phyloP scores from a whole-genome alignment of 1,284 basidiomycete genomes.

The Rhodotorula sp. region DNA sequence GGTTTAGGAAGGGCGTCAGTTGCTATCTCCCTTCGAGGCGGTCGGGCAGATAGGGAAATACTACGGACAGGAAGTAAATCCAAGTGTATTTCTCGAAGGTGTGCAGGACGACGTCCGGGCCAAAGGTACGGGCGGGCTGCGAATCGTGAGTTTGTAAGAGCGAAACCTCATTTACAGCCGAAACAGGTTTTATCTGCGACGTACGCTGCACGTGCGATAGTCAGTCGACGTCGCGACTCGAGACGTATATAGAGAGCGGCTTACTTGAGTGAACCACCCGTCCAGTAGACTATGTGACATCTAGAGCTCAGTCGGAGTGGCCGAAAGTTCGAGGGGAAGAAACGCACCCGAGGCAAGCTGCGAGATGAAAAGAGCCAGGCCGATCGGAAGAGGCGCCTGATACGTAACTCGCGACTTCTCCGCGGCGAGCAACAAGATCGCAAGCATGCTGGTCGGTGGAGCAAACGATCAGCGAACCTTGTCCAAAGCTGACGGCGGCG shows the following conservation, averaged over 20 bases:
- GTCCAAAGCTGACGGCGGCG: neutral
- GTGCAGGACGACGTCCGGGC: constrained; percentile 65
- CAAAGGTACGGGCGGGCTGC: constrained; percentile 55
- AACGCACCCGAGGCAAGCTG: constrained; percentile 57
- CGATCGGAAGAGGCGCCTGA: constrained; percentile 64
- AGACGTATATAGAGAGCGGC: too few species aligned
- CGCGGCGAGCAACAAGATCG: constrained; percentile 33
- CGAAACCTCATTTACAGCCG: too few species aligned
- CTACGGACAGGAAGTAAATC: neutral
- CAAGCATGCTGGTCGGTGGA: too few species aligned
- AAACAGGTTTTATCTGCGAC: too few species aligned
- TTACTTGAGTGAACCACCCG: neutral
- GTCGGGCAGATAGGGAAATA: too few species aligned
- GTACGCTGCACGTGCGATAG: too few species aligned
- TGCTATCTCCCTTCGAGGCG: neutral
- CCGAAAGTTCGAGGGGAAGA: neutral
- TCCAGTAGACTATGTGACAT: neutral
- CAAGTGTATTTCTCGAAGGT: constrained; percentile 56
- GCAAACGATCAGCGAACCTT: neutral
- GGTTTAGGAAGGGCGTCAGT: too few species aligned
- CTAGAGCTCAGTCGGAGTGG: too few species aligned
- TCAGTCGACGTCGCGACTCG: too few species aligned
- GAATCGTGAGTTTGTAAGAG: too few species aligned
- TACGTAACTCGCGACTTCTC: constrained; percentile 62
- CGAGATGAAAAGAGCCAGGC: constrained; percentile 62